Evolutionary conservation across 768 basidiomycete species (phyloP), one percentile per base, ranked within the genome.

Genomic region (Suillus variegatus): DNA sequence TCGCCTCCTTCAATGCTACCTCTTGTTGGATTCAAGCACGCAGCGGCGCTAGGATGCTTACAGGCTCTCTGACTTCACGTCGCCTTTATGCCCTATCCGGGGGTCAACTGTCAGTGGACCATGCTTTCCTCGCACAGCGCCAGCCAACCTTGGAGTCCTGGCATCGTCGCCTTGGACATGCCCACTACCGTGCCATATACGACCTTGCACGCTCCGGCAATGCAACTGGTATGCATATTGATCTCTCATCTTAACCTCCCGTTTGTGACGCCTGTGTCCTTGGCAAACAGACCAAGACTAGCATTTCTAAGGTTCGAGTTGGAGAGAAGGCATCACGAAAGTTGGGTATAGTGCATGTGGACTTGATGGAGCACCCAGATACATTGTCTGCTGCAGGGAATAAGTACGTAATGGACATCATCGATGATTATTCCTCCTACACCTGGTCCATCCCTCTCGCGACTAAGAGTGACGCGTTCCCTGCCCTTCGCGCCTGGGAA

Each of bases 181-280:
- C 43, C 5, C 35, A 72, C 58, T 74, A 72, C 60, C 69, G 71
- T 9, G 72, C 77, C 0, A 51, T 62, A 2, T 71, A 78, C 49
- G 72, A 75, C 60, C 66, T 70, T n/a, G 74, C 25, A 0, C 20
- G 3, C 9, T 47, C 46, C 0, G 46, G 46, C 20, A 47, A 47
- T 49, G 64, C 49, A 2, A 54, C 3, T 13, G 62, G 67, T 68
- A 68, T 68, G 67, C 62, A 57, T 2, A 6, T 56, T 46, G 38
- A 18, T n/a, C 41, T 55, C 16, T 60, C 58, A 25, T 40, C 38
- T 12, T 10, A 40, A 6, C 38, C 62, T 16, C 47, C 70, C 49
- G 20, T 66, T 8, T 58, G 64, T 3, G 66, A 65, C 44, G 55
- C 62, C 13, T 47, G 46, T 9, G 4, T 47, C 4, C 46, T 47